Conservation (phyloP, 2,329 filamentous ascomycete genomes). For the Apiospora koreana region DNA sequence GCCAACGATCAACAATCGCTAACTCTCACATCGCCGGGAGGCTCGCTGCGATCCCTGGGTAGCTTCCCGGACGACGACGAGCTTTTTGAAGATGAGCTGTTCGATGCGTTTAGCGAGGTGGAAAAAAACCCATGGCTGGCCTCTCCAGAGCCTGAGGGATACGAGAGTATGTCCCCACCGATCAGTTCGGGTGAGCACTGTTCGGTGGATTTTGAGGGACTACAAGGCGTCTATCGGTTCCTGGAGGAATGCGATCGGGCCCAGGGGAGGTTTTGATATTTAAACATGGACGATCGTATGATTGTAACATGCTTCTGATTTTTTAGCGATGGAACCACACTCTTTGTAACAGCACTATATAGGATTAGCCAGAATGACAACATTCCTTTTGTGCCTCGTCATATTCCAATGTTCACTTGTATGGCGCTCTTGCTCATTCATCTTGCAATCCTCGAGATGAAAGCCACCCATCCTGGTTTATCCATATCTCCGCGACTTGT, state of each 20-base stretch:
- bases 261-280: slow-evolving; percentile 21
- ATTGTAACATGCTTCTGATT: slow-evolving; percentile 6
- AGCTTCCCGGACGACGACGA: slow-evolving; percentile 36
- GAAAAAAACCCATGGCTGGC: slow-evolving; percentile 52
- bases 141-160: slow-evolving; percentile 45
- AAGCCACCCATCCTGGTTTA: background rate
- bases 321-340: background rate
- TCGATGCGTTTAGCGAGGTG: slow-evolving; percentile 39
- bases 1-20: slow-evolving; percentile 25
- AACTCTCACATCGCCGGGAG: slow-evolving; percentile 47
- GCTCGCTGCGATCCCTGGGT: slow-evolving; percentile 46
- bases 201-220: slow-evolving; percentile 53
- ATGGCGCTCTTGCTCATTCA: background rate
- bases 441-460: background rate
- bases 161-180: slow-evolving; percentile 52
- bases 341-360: background rate
- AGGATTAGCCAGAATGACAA: background rate
- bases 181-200: slow-evolving; percentile 44
- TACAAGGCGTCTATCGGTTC: slow-evolving; percentile 60
- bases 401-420: background rate
- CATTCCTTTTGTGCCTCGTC: background rate
- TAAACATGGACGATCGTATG: background rate
- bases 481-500: background rate
- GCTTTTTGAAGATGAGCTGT: slow-evolving; percentile 42
- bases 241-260: slow-evolving; percentile 57